Evolutionary conservation across 768 basidiomycete species (phyloP).

Genomic region (Pisolithus albus): DNA sequence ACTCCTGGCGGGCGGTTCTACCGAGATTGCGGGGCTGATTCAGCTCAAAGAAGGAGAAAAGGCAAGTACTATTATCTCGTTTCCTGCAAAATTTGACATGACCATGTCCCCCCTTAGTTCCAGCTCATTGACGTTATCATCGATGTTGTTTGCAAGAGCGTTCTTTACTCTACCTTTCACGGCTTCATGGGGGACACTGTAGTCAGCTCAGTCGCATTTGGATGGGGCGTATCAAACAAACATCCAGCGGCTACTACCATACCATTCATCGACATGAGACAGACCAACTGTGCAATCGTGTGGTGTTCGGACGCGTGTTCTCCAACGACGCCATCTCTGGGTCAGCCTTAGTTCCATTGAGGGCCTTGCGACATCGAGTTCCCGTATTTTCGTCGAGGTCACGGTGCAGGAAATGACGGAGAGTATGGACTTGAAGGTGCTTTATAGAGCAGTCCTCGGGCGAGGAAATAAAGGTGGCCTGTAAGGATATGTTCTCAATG

Average conservation of each 20-base stretch:
- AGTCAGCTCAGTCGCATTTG: conserved; percentile 93
- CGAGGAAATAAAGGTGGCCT: conserved; percentile 66
- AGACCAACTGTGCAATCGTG: conserved; percentile 93
- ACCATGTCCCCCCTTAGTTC: conserved; percentile 43
- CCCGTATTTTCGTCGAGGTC: conserved; percentile 97
- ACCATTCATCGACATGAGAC: conserved; percentile 99
- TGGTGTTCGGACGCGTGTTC: conserved; percentile 89
- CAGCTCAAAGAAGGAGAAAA: conserved; percentile 90
- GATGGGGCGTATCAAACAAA: conserved; percentile 83
- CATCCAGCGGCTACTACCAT: conserved; percentile 85
- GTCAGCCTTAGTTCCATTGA: conserved; percentile 76
- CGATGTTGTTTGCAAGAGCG: conserved; percentile 99
- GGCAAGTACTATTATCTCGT: conserved; percentile 39
- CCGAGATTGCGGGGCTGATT: conserved; percentile 96
- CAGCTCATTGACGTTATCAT: conserved; percentile 98
- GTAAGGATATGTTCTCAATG: conserved; percentile 86
- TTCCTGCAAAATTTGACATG: background rate
- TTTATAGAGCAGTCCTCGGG: conserved; percentile 91
- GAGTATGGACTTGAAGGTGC: conserved; percentile 77
- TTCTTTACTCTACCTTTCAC: conserved; percentile 96
- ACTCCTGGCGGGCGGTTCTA: conserved; percentile 92
- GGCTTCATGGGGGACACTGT: conserved; percentile 91
- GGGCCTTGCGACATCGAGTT: conserved; percentile 95
- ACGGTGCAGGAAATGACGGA: conserved; percentile 94
- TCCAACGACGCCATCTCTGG: conserved; percentile 90